These are phyloP conservation scores for Naematelia encephala DNA, from an alignment of 768 basidiomycete species.

Conservation along the genomic window DNA sequence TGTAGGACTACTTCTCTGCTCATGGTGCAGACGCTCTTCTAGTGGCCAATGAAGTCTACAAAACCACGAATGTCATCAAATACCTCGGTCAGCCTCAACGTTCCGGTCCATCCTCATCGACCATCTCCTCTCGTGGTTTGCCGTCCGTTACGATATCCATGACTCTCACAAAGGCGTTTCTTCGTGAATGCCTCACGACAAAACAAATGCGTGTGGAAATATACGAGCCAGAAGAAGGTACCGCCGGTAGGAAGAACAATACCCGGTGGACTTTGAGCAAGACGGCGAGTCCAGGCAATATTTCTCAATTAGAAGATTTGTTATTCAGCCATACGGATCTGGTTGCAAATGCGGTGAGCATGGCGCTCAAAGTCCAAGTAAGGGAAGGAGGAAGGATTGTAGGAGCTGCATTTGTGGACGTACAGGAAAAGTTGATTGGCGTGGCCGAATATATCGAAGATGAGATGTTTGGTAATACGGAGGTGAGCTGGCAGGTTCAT, in stretches of 20 bases:
- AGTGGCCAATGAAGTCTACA: slow-evolving; percentile 60
- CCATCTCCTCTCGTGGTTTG: slow-evolving; percentile 52
- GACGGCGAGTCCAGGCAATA: slow-evolving; percentile 69
- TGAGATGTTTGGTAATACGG: slow-evolving; percentile 90
- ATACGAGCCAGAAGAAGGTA: slow-evolving; percentile 69
- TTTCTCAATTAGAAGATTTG: slow-evolving; percentile 70
- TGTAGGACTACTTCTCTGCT: slow-evolving; percentile 71
- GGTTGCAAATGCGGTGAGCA: slow-evolving; percentile 76
- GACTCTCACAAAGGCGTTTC: slow-evolving; percentile 71
- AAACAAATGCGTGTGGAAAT: slow-evolving; percentile 92
- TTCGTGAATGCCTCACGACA: slow-evolving; percentile 83
- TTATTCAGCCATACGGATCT: slow-evolving; percentile 78
- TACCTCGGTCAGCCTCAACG: slow-evolving; percentile 61
- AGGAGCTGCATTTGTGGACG: slow-evolving; percentile 89
- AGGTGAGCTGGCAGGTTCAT: slow-evolving; percentile 57
- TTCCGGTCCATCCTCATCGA: slow-evolving; percentile 15
- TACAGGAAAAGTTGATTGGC: slow-evolving; percentile 76
- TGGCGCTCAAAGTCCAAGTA: slow-evolving; percentile 74
- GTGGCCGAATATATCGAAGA: slow-evolving; percentile 90
- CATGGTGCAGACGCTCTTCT: slow-evolving; percentile 86
- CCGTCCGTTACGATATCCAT: slow-evolving; percentile 74
- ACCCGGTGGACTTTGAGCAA: slow-evolving; percentile 73
- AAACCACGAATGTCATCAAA: slow-evolving; percentile 87
- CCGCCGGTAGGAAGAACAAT: slow-evolving; percentile 60
- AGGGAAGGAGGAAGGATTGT: slow-evolving; percentile 65